Evolutionary conservation across 106 monocot genomes (phyloP).

Genomic region (Dendrobium huoshanense): DNA sequence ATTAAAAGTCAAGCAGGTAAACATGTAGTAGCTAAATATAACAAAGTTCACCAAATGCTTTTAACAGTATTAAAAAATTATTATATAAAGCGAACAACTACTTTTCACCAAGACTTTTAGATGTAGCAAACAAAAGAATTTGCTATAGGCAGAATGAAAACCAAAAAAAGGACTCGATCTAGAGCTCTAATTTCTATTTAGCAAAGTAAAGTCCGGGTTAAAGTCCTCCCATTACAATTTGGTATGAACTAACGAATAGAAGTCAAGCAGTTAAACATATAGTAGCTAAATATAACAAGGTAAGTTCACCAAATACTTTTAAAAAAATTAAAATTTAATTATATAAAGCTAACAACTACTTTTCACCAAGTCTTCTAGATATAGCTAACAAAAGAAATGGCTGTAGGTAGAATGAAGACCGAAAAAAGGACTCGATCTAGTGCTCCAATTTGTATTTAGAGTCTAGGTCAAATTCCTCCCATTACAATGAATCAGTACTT

Average conservation of each 20-base stretch:
- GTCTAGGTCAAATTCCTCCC: background rate
- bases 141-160: background rate
- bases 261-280: background rate
- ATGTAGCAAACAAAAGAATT: background rate
- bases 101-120: background rate
- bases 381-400: background rate
- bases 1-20: background rate
- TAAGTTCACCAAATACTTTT: background rate
- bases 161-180: no score
- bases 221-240: background rate
- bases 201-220: no score
- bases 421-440: no score
- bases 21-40: background rate
- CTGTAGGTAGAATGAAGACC: background rate
- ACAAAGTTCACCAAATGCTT: background rate
- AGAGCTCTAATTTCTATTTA: no score
- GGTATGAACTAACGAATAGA: background rate
- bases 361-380: background rate
- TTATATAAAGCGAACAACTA: background rate
- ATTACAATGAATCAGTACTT: background rate
- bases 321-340: background rate
- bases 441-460: no score
- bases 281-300: background rate
- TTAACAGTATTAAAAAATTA: background rate
- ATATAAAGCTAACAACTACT: background rate